Percentiles rank a stretch among this genome's conserved stretches.
Conservation (phyloP, 495 filamentous ascomycete genomes). For the Neurospora sp. region DNA sequence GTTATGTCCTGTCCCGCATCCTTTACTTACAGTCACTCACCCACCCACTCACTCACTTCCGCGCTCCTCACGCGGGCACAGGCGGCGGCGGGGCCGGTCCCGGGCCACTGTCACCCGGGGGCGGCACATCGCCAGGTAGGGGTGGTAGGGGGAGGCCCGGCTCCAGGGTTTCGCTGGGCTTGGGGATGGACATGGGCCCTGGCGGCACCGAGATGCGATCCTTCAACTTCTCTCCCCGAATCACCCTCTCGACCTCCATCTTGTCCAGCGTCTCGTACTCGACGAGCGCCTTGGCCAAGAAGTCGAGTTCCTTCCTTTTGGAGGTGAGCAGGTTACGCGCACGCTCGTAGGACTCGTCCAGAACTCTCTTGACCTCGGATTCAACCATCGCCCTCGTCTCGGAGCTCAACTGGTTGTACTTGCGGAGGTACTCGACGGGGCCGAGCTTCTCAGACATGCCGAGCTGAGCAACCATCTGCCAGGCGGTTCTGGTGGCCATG, state of each 20-base stretch:
- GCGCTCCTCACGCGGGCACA: conserved; percentile 1
- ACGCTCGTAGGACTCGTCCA: conserved; percentile 72
- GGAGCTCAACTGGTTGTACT: conserved; percentile 71
- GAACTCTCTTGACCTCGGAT: conserved; percentile 68
- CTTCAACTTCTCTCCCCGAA: conserved; percentile 72
- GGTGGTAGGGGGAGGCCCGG: conserved; percentile 15
- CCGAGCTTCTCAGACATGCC: conserved; percentile 87
- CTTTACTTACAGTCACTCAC: background rate
- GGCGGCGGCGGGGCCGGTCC: conserved; percentile 12
- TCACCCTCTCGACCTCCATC: conserved; percentile 80
- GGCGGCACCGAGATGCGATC: conserved; percentile 38
- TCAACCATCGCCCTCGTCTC: conserved; percentile 81
- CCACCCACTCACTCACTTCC: background rate
- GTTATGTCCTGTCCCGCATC: background rate
- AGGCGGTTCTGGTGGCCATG: conserved; percentile 67
- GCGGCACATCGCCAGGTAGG: background rate
- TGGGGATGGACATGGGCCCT: conserved; percentile 38
- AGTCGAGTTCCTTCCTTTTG: conserved; percentile 73
- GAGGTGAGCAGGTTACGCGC: conserved; percentile 59
- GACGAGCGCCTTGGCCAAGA: conserved; percentile 76
- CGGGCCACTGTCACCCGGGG: conserved; percentile 1
- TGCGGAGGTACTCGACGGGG: conserved; percentile 72
- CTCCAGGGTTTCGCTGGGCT: conserved; percentile 18
- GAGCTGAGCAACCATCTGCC: conserved; percentile 71
- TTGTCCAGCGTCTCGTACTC: conserved; percentile 88